Evolutionary conservation across 1,139 yeast species (phyloP).

Genomic region (Yamadazyma conglobata): DNA sequence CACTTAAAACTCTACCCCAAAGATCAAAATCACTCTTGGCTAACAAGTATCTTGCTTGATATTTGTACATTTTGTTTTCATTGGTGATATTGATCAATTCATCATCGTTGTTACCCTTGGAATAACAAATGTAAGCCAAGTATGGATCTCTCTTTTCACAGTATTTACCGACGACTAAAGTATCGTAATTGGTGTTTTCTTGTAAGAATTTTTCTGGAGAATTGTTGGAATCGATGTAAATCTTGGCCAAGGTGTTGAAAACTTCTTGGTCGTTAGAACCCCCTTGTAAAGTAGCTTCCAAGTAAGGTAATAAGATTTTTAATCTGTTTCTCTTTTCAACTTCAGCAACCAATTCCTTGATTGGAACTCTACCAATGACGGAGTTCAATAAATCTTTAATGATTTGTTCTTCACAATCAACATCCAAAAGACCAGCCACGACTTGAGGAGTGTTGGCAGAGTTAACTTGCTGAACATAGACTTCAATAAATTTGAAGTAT

Average conservation of each 20-base stretch:
- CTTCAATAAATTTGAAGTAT: conserved; percentile 93
- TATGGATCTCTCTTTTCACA: conserved; percentile 99
- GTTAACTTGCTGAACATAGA: conserved; percentile 95
- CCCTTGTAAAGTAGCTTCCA: conserved; percentile 83
- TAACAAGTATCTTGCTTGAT: conserved; percentile 93
- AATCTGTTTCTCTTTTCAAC: conserved; percentile 96
- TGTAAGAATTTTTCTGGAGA: conserved; percentile 94
- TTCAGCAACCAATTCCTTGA: conserved; percentile 83
- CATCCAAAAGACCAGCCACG: conserved; percentile 91
- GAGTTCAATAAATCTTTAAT: conserved; percentile 78
- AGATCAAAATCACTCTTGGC: conserved; percentile 76
- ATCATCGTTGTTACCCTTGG: conserved; percentile 87
- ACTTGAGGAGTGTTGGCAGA: conserved; percentile 96
- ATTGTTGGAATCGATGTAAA: conserved; percentile 95
- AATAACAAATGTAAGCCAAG: conserved; percentile 94
- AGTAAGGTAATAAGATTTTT: conserved; percentile 85
- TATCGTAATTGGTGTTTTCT: conserved; percentile 86
- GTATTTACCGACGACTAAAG: conserved; percentile 92
- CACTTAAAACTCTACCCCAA: conserved; percentile 76
- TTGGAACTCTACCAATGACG: conserved; percentile 93
- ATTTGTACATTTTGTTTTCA: conserved; percentile 96
- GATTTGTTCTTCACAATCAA: conserved; percentile 90
- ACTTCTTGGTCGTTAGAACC: conserved; percentile 92
- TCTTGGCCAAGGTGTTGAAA: conserved; percentile 92
- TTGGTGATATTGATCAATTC: conserved; percentile 90